Conservation (phyloP, 139 green algal genomes). For the Coelastrella sp. region DNA sequence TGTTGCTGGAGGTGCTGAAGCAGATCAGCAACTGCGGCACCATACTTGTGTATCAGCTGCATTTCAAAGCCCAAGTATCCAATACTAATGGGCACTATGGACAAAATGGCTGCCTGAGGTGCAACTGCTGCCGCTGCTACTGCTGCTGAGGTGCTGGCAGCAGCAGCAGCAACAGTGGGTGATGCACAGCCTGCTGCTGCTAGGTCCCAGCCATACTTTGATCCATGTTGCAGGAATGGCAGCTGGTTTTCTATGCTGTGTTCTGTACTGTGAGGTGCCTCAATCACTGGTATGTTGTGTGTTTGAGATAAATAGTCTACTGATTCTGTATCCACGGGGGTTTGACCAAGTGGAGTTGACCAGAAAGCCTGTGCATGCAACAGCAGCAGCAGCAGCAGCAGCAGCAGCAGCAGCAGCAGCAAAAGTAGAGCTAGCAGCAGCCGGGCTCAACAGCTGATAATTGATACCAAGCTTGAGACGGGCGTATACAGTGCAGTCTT, state of each 20-base stretch:
- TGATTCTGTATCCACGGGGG: background rate
- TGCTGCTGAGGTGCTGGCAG: background rate
- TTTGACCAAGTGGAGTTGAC: slow-evolving; percentile 16
- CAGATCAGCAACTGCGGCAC: slow-evolving; percentile 20
- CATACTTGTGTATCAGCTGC: background rate
- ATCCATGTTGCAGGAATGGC: slow-evolving; percentile 43
- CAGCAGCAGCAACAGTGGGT: background rate
- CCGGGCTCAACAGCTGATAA: no score
- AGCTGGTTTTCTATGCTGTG: slow-evolving; percentile 55
- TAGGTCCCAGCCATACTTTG: background rate
- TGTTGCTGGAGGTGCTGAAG: slow-evolving; percentile 41
- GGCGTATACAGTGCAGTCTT: no score
- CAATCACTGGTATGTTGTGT: slow-evolving; percentile 13
- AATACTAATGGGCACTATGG: slow-evolving; percentile 43
- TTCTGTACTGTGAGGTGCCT: slow-evolving; percentile 29
- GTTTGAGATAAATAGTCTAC: background rate
- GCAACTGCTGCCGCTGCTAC: slow-evolving; percentile 7
- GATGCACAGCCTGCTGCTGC: background rate
- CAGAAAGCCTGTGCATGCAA: slow-evolving; percentile 2
- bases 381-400: background rate
- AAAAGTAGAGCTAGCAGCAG: no score
- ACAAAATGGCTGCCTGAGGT: background rate
- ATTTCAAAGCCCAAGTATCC: slow-evolving; percentile 35
- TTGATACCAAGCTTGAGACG: no score
- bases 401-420: no score